Evolutionary conservation across 2,329 filamentous ascomycete genomes (phyloP), one percentile per base, ranked within the genome.

Genomic region (Pseudovirgaria hyperparasitica): DNA sequence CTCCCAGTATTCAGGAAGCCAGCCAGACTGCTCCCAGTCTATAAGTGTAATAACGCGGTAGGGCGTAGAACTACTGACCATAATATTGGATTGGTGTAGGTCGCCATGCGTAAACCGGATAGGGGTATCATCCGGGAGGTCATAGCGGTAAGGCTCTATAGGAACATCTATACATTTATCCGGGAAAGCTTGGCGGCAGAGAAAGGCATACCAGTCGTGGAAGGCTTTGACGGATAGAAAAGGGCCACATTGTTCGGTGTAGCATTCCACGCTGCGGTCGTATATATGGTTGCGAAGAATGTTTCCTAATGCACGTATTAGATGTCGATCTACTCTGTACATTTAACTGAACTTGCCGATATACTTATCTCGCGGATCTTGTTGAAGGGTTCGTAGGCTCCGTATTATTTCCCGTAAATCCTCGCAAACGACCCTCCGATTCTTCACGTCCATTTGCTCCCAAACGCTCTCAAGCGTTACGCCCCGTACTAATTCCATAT

Each of bases 91-190:
- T 17, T 27, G 46, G 34, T 53, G 46, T 19, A 55, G 40, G 37
- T 55, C 50, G 15, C 37, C 40, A 34, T 54, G 48, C 6, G 47
- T 54, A 26, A 52, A 52, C 16, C 40, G 46, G 19, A 54, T 52
- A 4, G 34, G 27, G 30, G 39, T 33, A 29, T 47, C 34, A 37
- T 50, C 46, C 3, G 44, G 43, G 3, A 52, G 36, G 5, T 46
- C 32, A 22, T 44, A 19, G 15, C 46, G 45, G 19, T 45, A 47
- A 15, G 42, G 41, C 27, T 48, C 45, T 7, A 44, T 27, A 15
- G 38, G 38, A 3, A 41, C 30, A n/a, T n/a, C n/a, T n/a, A n/a
- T n/a, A n/a, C n/a, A n/a, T n/a, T n/a, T n/a, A n/a, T n/a, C n/a
- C n/a, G n/a, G n/a, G n/a, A n/a, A n/a, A n/a, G n/a, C n/a, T 30